Evolutionary conservation across 192 early-diverging fungal species (phyloP), one percentile per base, ranked within the genome.

Genomic region (Coemansia sp.): DNA sequence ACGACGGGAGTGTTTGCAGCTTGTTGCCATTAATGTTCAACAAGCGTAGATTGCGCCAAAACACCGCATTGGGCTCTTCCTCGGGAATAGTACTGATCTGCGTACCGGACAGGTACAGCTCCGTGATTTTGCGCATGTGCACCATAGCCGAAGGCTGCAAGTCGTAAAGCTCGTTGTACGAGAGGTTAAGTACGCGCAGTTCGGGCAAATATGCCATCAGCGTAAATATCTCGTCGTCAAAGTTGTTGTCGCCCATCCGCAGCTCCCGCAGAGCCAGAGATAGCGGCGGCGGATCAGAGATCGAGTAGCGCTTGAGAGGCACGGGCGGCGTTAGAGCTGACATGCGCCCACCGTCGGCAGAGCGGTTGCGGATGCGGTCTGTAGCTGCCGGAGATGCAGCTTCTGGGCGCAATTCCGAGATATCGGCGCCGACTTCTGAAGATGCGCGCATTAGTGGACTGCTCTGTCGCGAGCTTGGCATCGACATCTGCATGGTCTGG

Each of bases 11-110:
- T 0, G 91, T 93, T 54, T 89, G 89, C 37, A 96, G 81, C 68
- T 91, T 92, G 73, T 96, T 96, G 44, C 89, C 91, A 75, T 95
- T 95, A 56, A 96, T 83, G 64, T 91, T 88, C 5, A 96, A 70
- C n/a, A 91, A 73, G 15, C 84, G 83, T 24, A 96, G 55, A 11
- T 68, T 83, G 10, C 84, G 82, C 53, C 92, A 84, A 21, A 84
- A 84, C 37, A 90, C 90, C 1, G 74, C 74, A 50, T 76, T 81
- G 55, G 93, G 89, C 60, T 90, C 89, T 42, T 95, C 94, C 34
- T 87, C 91, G 6, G 93, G 94, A 15, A 96, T 71, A 0, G 87
- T 88, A 18, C 88, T 83, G 57, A 96, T 80, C 46, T 92, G 85
- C 67, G 94, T 95, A 3, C 94, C 93, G 12, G 87, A 88, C 36